Conservation (phyloP, 768 basidiomycete genomes). For the Lactifluus pinguis region DNA sequence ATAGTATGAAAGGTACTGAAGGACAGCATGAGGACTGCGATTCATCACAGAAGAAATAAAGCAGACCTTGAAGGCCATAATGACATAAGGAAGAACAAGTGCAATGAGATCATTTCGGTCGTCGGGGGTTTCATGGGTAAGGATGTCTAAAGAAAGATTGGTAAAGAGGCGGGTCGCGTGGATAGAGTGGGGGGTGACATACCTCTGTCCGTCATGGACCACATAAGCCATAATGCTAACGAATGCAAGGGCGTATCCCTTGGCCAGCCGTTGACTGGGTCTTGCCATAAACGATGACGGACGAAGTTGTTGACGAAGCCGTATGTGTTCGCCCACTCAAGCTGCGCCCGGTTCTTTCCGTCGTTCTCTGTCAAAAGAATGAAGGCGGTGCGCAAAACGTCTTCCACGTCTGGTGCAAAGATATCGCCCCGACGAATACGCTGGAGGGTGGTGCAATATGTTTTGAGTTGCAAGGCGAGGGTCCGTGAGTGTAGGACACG, state of each 20-base stretch:
- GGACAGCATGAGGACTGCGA: conserved; percentile 35
- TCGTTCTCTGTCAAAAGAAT: conserved; percentile 61
- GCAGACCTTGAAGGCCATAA: conserved; percentile 29
- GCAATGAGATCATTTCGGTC: conserved; percentile 26
- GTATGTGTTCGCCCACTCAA: conserved; percentile 42
- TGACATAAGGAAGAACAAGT: conserved; percentile 16
- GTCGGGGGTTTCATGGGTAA: conserved; percentile 23
- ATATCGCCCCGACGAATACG: conserved; percentile 28
- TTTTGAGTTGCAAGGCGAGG: conserved; percentile 34
- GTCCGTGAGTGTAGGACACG: conserved; percentile 29
- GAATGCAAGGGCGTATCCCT: conserved; percentile 39
- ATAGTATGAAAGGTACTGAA: conserved; percentile 45
- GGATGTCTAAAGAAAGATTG: conserved; percentile 18
- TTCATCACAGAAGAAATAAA: conserved; percentile 29
- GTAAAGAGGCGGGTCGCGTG: background rate
- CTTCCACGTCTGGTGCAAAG: conserved; percentile 20
- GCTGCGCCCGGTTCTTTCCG: conserved; percentile 51
- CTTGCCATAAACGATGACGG: conserved; percentile 38
- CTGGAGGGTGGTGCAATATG: conserved; percentile 28
- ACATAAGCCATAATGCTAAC: conserved; percentile 53
- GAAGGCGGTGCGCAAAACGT: conserved; percentile 41
- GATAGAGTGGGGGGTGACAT: conserved; percentile 19
- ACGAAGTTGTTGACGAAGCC: conserved; percentile 38
- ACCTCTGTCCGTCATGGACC: conserved; percentile 51
- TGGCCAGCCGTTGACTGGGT: conserved; percentile 45